These are phyloP conservation scores for Russula foetens DNA, from an alignment of 768 basidiomycete genomes.

Conservation along the genomic window DNA sequence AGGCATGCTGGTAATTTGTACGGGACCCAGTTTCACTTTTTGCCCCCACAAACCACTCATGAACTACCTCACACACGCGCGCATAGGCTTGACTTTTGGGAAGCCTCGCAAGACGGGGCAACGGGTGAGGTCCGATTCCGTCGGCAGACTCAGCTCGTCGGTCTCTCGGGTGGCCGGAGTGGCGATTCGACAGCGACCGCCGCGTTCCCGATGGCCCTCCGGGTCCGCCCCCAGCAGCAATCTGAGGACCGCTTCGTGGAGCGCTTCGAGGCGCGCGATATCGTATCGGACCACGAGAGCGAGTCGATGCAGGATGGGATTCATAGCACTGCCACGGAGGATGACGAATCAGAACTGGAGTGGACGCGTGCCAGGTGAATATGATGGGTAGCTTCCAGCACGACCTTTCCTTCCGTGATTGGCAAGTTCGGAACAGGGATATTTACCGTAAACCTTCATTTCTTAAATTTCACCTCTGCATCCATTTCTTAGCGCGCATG, in stretches of 20 bases:
- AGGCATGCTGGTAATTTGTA: slow-evolving; percentile 13
- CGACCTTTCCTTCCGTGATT: neutral
- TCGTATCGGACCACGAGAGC: slow-evolving; percentile 13
- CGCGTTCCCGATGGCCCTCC: slow-evolving; percentile 13
- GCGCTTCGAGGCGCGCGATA: slow-evolving; percentile 17
- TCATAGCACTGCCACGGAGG: neutral
- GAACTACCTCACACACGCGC: neutral
- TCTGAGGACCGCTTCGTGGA: slow-evolving; percentile 9
- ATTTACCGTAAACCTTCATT: neutral
- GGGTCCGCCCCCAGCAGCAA: slow-evolving; percentile 4
- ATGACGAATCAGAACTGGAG: neutral
- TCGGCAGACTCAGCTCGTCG: slow-evolving; percentile 14
- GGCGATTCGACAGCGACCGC: neutral
- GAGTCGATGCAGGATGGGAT: neutral
- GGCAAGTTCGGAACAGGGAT: too few species aligned
- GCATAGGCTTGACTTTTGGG: slow-evolving; percentile 19
- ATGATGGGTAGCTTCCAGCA: too few species aligned
- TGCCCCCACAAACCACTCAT: too few species aligned
- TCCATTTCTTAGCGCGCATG: neutral
- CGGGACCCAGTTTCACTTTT: neutral
- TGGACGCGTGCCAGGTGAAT: slow-evolving; percentile 5
- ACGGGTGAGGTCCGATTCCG: slow-evolving; percentile 20
- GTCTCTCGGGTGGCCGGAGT: neutral
- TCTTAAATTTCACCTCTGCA: neutral
- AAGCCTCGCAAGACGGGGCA: slow-evolving; percentile 10